phyloP scores from a whole-genome alignment of 2,329 filamentous ascomycete genomes.

The Westerdykella ornata region DNA sequence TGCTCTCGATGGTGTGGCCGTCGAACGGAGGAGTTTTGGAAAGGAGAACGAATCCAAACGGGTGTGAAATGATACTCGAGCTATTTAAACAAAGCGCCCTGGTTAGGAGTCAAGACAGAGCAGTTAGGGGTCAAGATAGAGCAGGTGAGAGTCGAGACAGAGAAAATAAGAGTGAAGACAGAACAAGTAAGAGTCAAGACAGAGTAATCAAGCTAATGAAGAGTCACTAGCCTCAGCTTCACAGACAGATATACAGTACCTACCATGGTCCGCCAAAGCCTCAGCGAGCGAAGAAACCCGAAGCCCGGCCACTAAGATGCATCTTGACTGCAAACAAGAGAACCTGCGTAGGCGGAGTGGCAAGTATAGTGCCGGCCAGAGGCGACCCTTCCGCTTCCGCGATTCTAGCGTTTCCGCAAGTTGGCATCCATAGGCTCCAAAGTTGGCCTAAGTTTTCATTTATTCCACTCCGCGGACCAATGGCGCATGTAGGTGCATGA shows the following conservation, averaged over 20 bases:
- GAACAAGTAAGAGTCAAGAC: slow-evolving; percentile 4
- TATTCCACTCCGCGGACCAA: too few species aligned
- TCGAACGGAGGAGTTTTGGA: not conserved
- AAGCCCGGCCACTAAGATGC: too few species aligned
- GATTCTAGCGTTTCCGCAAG: not conserved
- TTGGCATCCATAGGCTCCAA: too few species aligned
- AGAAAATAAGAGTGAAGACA: not conserved
- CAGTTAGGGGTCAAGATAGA: too few species aligned
- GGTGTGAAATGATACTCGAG: not conserved
- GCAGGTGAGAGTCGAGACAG: too few species aligned
- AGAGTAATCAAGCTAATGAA: slow-evolving; percentile 4
- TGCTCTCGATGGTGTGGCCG: too few species aligned
- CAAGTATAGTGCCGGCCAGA: not conserved
- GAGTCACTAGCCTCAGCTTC: slow-evolving; percentile 7
- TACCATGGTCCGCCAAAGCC: not conserved
- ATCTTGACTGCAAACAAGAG: too few species aligned
- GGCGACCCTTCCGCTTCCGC: not conserved
- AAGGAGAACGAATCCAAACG: not conserved
- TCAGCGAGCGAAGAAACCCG: too few species aligned
- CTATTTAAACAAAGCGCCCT: too few species aligned
- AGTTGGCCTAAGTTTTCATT: too few species aligned
- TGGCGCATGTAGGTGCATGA: not conserved
- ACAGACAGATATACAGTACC: slow-evolving; percentile 1
- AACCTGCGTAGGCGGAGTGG: too few species aligned
- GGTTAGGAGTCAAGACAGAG: too few species aligned